Conservation (phyloP, 139 green algal genomes). For the Penium margaritaceum region DNA sequence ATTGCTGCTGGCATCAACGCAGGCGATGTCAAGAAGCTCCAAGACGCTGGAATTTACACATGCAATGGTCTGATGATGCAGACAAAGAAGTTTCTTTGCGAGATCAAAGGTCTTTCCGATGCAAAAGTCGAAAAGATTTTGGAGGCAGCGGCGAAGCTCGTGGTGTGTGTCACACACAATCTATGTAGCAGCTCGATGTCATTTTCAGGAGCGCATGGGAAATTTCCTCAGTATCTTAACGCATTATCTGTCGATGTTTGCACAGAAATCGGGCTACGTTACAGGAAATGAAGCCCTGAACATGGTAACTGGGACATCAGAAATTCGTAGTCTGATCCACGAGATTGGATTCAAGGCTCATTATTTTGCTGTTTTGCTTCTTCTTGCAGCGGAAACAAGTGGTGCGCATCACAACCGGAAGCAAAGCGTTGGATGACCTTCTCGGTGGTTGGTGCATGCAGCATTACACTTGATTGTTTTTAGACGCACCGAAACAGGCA, state of each 20-base stretch:
- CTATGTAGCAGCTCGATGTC: no score
- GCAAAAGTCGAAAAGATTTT: conserved; percentile 90
- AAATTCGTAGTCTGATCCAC: not conserved
- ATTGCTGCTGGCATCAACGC: conserved; percentile 41
- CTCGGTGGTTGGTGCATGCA: conserved; percentile 32
- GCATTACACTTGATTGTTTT: not conserved
- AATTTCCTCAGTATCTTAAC: not conserved
- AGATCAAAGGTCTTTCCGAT: conserved; percentile 85
- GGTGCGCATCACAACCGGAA: conserved; percentile 40
- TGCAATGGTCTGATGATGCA: conserved; percentile 71
- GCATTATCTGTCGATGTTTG: not conserved
- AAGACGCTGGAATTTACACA: conserved; percentile 74
- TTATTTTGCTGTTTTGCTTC: not conserved
- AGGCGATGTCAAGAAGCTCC: conserved; percentile 77
- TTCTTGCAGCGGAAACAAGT: conserved; percentile 39
- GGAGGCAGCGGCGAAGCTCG: conserved; percentile 39
- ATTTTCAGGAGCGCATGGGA: no score
- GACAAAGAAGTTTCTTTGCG: conserved; percentile 68
- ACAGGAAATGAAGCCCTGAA: conserved; percentile 40
- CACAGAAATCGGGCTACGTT: conserved; percentile 39
- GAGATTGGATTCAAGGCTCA: not conserved
- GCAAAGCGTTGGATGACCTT: conserved; percentile 29
- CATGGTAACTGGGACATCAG: conserved; percentile 22
- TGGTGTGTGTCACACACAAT: no score
- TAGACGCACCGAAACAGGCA: not conserved